These are phyloP conservation scores for Solanum bukasovii DNA, from an alignment of 257 asterid species.

Conservation along the genomic window DNA sequence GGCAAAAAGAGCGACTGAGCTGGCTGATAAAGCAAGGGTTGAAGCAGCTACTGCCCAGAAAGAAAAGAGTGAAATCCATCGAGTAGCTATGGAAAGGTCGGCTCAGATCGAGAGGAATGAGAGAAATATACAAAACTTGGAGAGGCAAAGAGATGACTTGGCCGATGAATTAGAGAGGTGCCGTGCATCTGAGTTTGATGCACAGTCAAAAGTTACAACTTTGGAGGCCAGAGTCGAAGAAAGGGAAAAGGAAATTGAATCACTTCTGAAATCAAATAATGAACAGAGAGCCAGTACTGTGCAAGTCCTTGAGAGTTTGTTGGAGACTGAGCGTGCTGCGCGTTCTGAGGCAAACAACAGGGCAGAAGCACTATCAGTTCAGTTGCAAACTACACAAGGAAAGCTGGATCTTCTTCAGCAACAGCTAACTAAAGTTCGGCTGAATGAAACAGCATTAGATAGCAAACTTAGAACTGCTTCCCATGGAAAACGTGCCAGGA, in stretches of 20 bases:
- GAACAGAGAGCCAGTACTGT: conserved; percentile 66
- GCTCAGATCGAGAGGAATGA: conserved; percentile 74
- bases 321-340: conserved; percentile 77
- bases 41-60: conserved; percentile 83
- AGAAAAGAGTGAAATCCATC: conserved; percentile 65
- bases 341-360: conserved; percentile 77
- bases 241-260: conserved; percentile 68
- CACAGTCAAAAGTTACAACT: conserved; percentile 41
- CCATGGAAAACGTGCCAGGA: conserved; percentile 66
- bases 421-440: conserved; percentile 53
- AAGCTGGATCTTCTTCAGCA: conserved; percentile 69
- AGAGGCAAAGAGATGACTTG: conserved; percentile 57
- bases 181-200: conserved; percentile 68
- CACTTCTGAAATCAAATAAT: conserved; percentile 55
- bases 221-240: conserved; percentile 68
- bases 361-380: conserved; percentile 78
- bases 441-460: conserved; percentile 52
- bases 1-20: conserved; percentile 70
- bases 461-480: conserved; percentile 56
- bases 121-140: conserved; percentile 59
- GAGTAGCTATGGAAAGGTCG: conserved; percentile 68
- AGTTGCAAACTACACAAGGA: conserved; percentile 78
- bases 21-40: conserved; percentile 88
- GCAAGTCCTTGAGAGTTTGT: conserved; percentile 58
- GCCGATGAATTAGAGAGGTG: conserved; percentile 39